Evolutionary conservation across 148 eudicot species (phyloP).

Genomic region (Persicaria tinctoria): DNA sequence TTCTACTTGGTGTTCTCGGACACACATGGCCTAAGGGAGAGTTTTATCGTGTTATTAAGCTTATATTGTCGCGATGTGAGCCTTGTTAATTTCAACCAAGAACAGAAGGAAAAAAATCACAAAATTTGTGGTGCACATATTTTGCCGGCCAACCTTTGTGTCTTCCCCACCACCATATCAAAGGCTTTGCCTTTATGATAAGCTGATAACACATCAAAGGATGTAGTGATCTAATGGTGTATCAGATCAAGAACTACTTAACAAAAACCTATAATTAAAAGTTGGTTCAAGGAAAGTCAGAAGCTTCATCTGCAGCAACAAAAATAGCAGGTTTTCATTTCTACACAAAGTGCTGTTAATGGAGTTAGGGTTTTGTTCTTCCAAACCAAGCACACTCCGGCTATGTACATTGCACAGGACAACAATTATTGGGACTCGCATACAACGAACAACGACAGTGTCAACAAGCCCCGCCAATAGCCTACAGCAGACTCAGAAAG

Average conservation of each 20-base stretch:
- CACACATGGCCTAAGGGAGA: no score
- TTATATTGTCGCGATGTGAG: no score
- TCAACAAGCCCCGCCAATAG: neutral
- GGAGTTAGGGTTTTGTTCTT: neutral
- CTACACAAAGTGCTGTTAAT: slow-evolving; percentile 1
- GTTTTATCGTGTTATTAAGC: no score
- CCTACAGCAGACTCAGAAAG: neutral
- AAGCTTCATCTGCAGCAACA: neutral
- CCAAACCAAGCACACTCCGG: slow-evolving; percentile 3
- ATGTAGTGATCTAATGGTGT: neutral
- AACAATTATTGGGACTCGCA: neutral
- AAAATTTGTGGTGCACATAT: neutral
- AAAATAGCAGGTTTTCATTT: neutral
- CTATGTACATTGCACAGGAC: neutral
- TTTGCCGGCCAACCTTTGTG: neutral
- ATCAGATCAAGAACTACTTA: neutral
- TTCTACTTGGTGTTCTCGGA: no score
- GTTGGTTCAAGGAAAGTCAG: neutral
- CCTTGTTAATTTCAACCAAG: no score
- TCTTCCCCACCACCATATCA: neutral
- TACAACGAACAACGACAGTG: neutral
- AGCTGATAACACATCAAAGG: neutral
- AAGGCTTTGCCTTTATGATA: slow-evolving; percentile 3
- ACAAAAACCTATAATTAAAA: neutral
- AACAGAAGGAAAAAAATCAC: no score